phyloP scores from a whole-genome alignment of 73 alveolate genomes.

The Breviolum minutum region DNA sequence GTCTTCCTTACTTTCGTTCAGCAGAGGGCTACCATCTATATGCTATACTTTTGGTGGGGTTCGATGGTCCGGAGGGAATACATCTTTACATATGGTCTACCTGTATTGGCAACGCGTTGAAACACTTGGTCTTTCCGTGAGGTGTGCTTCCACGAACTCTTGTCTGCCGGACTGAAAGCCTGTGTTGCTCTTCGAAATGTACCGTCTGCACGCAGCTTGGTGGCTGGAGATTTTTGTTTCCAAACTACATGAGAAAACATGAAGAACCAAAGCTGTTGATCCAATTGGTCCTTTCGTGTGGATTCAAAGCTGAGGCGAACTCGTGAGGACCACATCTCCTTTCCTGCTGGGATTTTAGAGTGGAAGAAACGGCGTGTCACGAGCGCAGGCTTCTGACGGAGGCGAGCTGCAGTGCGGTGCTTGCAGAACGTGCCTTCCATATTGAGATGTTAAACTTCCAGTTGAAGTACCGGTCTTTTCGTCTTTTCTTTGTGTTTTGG shows the following conservation, averaged over 20 bases:
- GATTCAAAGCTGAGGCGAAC: slow-evolving; percentile 12
- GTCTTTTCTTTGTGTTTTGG: not conserved
- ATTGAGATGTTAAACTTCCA: not conserved
- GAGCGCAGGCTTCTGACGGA: slow-evolving; percentile 47
- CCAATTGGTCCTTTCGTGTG: not conserved
- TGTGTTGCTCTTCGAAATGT: slow-evolving; percentile 64
- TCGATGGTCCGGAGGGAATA: too few relatives aligned
- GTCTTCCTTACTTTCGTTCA: not conserved
- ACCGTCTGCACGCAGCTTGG: slow-evolving; percentile 62
- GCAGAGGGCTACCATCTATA: too few relatives aligned
- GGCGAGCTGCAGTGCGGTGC: not conserved
- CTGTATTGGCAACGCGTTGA: not conserved
- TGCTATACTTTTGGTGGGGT: too few relatives aligned
- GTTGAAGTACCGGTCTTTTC: not conserved
- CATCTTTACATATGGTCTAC: not conserved
- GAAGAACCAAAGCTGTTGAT: too few relatives aligned
- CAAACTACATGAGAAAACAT: too few relatives aligned
- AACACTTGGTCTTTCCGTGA: not conserved
- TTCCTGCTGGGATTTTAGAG: slow-evolving; percentile 27
- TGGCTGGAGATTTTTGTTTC: not conserved
- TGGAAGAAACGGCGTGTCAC: not conserved
- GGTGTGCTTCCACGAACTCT: slow-evolving; percentile 74
- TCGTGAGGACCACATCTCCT: slow-evolving; percentile 52
- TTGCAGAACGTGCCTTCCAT: too few relatives aligned
- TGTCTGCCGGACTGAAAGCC: slow-evolving; percentile 50